Base-by-base conservation (phyloP, 441 rosid genomes). In the Adansonia madagascariensis region DNA sequence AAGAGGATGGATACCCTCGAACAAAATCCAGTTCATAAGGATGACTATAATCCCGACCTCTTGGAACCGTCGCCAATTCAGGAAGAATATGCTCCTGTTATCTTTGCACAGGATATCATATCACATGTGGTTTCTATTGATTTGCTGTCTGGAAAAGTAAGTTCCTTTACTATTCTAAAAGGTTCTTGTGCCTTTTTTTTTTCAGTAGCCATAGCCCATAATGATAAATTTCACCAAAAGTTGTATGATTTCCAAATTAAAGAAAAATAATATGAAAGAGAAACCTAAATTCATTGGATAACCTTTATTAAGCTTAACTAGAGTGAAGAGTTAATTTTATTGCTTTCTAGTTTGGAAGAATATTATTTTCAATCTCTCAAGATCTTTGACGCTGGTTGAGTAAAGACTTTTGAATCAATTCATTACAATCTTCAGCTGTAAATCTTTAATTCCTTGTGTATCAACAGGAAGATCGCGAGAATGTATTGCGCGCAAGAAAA, bases 1-100 rank as follows among this genome's bases (percentile, higher is more conserved):
- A 91, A 85, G 85, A 90, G 84, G 85, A 92, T 94, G 95, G 91
- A 90, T 81, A 79, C 88, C 47, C 67, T 88, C 0, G 92, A 90
- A 79, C 85, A 92, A 72, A 90, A 89, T 76, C 98, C 91, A 20
- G 97, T 89, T 81, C 94, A 84, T 46, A 90, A 94, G 85, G 95
- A 90, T 87, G 95, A 90, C 44, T 86, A 88, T 77, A 79, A 73
- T 76, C 88, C 85, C 0, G 91, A 92, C 80, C 79, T 81, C 5
- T 78, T 81, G 83, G 97, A 91, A 85, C 92, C 95, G 47, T 88
- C 97, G 44, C 95, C 95, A 49, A 79, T 89, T 79, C 93, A 89
- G 82, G 88, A 91, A 77, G 98, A 94, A 90, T 94, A 94, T 83
- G 98, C 97, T 46, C 98, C 98, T 7, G 98, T 94, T 62, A 94